Evolutionary conservation across 1,284 basidiomycete species (phyloP).

Genomic region (Leccinum griseonigrum): DNA sequence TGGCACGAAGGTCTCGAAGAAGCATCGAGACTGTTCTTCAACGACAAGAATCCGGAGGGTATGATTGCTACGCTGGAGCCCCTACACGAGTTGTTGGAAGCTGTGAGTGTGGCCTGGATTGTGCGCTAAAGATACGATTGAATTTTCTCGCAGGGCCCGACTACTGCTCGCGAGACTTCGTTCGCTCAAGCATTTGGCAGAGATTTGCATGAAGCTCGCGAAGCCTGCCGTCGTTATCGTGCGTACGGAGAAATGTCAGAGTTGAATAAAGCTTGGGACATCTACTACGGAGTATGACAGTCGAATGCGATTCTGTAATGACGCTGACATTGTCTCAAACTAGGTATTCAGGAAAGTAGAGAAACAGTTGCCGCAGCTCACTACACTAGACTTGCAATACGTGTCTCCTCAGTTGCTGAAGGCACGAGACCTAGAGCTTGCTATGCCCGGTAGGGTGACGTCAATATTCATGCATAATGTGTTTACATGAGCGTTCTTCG

Average conservation of each 20-base stretch:
- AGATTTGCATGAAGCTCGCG: conserved; percentile 92
- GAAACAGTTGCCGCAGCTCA: conserved; percentile 89
- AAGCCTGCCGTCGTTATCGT: conserved; percentile 87
- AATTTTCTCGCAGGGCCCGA: conserved; percentile 65
- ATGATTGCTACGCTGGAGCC: conserved; percentile 97
- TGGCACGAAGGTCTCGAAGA: conserved; percentile 99
- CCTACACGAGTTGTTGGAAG: conserved; percentile 91
- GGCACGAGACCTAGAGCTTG: conserved; percentile 88
- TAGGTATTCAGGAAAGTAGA: conserved; percentile 97
- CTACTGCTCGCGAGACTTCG: conserved; percentile 92
- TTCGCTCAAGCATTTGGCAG: conserved; percentile 95
- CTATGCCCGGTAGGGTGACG: conserved; percentile 76
- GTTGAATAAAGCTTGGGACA: conserved; percentile 99
- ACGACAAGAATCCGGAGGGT: conserved; percentile 97
- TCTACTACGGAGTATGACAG: conserved; percentile 80
- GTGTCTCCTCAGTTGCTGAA: conserved; percentile 93
- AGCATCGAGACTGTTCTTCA: conserved; percentile 96
- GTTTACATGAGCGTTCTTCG: neutral
- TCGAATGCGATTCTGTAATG: neutral
- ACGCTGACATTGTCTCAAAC: conserved; percentile 9
- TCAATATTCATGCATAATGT: neutral
- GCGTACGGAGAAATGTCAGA: conserved; percentile 87
- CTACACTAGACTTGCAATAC: conserved; percentile 94
- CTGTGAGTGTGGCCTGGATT: conserved; percentile 48
- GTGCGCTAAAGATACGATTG: neutral